Conservation (phyloP, 208 protist species). For the Endotrypanum monterogeii region DNA sequence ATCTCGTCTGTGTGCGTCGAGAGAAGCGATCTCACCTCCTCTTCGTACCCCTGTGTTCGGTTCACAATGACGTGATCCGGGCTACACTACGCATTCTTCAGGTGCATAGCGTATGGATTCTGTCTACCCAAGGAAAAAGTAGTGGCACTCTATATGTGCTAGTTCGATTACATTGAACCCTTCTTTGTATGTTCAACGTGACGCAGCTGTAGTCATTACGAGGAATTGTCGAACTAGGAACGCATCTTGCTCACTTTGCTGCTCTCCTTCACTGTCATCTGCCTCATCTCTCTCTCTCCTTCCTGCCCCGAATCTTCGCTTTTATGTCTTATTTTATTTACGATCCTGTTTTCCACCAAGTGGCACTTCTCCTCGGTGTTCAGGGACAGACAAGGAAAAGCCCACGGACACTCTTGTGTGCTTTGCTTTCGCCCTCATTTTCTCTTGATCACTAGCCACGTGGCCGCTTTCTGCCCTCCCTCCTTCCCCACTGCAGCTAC, state of each 20-base stretch:
- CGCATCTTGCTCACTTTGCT: background rate
- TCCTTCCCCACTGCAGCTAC: too few species aligned
- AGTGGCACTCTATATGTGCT: background rate
- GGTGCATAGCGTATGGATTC: background rate
- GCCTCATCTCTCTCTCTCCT: conserved; percentile 3
- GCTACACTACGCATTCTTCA: background rate
- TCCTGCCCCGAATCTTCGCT: background rate
- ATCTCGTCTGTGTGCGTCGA: too few species aligned
- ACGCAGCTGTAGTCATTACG: background rate
- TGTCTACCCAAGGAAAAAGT: background rate
- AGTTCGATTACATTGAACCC: background rate
- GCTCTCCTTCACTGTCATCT: background rate
- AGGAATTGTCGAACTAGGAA: background rate
- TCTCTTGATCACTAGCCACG: background rate
- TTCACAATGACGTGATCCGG: background rate
- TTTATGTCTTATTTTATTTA: background rate
- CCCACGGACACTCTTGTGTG: background rate
- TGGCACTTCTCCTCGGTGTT: background rate
- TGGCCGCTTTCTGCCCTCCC: background rate
- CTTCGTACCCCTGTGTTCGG: background rate
- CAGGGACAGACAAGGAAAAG: conserved; percentile 7
- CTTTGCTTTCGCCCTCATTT: background rate
- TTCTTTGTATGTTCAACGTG: too few species aligned
- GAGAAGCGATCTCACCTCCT: background rate
- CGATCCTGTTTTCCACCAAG: background rate